Conservation (phyloP, 176 grass and related monocot genomes). For the Cenchrus fungigraminus region DNA sequence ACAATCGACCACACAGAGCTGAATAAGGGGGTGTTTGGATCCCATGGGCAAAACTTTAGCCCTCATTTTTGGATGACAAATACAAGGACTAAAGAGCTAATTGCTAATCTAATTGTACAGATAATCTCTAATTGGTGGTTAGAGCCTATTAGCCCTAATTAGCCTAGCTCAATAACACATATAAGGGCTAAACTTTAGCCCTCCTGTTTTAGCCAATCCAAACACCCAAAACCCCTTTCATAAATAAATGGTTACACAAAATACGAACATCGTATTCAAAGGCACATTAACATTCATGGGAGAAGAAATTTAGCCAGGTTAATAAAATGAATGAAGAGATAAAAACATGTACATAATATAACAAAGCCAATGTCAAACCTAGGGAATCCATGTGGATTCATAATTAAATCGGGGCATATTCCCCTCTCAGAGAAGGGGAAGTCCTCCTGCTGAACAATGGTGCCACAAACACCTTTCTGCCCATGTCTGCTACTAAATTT, state of each 20-base stretch:
- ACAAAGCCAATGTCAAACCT: conserved; percentile 61
- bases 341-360: conserved; percentile 6
- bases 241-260: conserved; percentile 18
- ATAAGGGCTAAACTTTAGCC: too few relatives aligned
- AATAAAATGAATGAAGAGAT: conserved; percentile 31
- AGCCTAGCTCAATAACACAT: too few relatives aligned
- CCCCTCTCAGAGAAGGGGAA: conserved; percentile 93
- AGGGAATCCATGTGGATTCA: conserved; percentile 98
- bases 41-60: too few relatives aligned
- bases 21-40: neutral
- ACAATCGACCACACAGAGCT: conserved; percentile 13
- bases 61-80: too few relatives aligned
- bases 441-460: conserved; percentile 97
- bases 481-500: conserved; percentile 99
- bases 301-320: conserved; percentile 20
- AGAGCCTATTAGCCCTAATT: too few relatives aligned
- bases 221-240: neutral
- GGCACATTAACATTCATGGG: conserved; percentile 3
- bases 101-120: too few relatives aligned
- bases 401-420: conserved; percentile 98
- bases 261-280: conserved; percentile 27
- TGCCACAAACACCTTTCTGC: conserved; percentile 98
- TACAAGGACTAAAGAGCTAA: too few relatives aligned
- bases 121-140: too few relatives aligned
- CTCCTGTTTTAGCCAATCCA: too few relatives aligned